These are phyloP conservation scores for Pyrenophora seminiperda DNA, from an alignment of 2,329 filamentous ascomycete genomes.

Conservation along the genomic window DNA sequence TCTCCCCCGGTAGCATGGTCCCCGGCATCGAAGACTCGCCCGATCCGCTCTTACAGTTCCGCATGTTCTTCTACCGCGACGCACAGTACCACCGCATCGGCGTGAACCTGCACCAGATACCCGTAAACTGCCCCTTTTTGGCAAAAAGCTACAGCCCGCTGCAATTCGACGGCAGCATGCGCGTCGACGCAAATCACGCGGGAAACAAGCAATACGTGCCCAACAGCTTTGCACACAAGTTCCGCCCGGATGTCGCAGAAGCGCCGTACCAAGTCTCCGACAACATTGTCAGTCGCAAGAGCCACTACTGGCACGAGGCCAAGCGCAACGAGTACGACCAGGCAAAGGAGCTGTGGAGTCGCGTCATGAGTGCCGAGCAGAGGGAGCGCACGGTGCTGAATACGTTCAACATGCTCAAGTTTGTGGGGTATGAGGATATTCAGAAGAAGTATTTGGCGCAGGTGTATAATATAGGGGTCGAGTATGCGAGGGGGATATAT, in stretches of 20 bases:
- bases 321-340: conserved; percentile 60
- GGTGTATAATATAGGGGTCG: conserved; percentile 56
- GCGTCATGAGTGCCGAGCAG: conserved; percentile 55
- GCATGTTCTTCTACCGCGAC: conserved; percentile 46
- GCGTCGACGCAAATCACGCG: conserved; percentile 55
- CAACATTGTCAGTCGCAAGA: conserved; percentile 58
- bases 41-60: conserved; percentile 29
- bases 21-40: conserved; percentile 56
- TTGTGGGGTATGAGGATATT: conserved; percentile 53
- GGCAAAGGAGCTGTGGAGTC: conserved; percentile 55
- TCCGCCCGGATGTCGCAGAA: conserved; percentile 58
- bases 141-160: conserved; percentile 52
- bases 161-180: conserved; percentile 58
- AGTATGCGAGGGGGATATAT: conserved; percentile 56
- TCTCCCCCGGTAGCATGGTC: conserved; percentile 58
- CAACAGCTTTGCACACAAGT: conserved; percentile 59
- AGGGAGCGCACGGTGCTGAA: conserved; percentile 56
- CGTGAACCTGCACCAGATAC: conserved; percentile 59
- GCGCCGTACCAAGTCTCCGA: conserved; percentile 57
- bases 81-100: conserved; percentile 60
- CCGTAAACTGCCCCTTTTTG: conserved; percentile 56
- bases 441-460: conserved; percentile 61
- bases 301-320: conserved; percentile 61
- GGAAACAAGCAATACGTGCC: conserved; percentile 59
- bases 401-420: conserved; percentile 54